Conservation (phyloP, 1,284 basidiomycete genomes). For the Dichomitus squalens region DNA sequence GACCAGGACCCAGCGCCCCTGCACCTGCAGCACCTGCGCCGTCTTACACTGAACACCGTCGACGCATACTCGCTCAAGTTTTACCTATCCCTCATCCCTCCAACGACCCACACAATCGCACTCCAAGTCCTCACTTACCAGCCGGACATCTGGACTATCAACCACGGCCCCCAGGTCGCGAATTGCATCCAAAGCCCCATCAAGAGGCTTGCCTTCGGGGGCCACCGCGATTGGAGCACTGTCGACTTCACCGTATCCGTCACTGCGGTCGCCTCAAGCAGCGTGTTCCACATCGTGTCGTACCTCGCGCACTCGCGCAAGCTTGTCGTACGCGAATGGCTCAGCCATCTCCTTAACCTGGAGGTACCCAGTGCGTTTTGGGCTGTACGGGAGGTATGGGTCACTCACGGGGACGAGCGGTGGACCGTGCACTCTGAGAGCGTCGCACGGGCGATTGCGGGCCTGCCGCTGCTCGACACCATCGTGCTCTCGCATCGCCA, state of each 20-base stretch:
- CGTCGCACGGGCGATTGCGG: neutral
- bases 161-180: neutral
- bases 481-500: neutral
- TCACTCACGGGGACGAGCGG: neutral
- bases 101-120: neutral
- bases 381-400: conserved; percentile 2
- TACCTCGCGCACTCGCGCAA: neutral
- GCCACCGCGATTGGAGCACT: neutral
- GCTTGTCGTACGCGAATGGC: neutral
- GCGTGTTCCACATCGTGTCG: neutral
- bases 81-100: neutral
- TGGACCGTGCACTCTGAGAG: neutral
- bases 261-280: neutral
- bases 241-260: neutral
- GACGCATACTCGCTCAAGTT: neutral
- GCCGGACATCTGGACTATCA: neutral
- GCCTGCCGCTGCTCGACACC: neutral
- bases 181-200: neutral
- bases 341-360: neutral
- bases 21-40: neutral
- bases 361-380: neutral
- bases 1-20: neutral
- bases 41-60: neutral
- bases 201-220: neutral
- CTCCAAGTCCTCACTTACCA: neutral